These are phyloP conservation scores for Exophiala xenobiotica DNA, from an alignment of 2,329 filamentous ascomycete species.

Conservation along the genomic window DNA sequence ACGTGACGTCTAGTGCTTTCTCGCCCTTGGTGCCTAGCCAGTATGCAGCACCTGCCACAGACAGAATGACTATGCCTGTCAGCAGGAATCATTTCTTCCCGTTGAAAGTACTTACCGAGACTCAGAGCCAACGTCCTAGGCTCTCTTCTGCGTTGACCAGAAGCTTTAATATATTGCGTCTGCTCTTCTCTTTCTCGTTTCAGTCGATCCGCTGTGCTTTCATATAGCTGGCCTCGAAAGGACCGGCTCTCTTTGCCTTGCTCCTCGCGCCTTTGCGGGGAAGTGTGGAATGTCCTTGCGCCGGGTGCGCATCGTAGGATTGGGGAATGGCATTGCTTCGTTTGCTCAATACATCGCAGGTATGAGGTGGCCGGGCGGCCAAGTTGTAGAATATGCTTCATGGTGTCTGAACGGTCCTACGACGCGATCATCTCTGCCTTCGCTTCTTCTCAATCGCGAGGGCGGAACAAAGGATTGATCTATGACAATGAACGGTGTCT, in stretches of 20 bases:
- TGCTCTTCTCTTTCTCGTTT: conserved; percentile 53
- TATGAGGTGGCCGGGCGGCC: conserved; percentile 13
- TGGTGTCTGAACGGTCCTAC: background rate
- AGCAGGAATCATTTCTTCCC: conserved; percentile 16
- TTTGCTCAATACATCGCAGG: conserved; percentile 13
- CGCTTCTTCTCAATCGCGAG: too few relatives aligned
- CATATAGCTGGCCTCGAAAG: conserved; percentile 62
- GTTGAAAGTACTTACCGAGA: conserved; percentile 33
- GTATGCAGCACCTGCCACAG: conserved; percentile 55
- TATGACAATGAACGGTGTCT: background rate
- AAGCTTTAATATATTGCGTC: conserved; percentile 34
- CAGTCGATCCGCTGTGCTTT: conserved; percentile 60
- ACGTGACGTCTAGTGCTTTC: conserved; percentile 48
- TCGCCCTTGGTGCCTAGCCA: conserved; percentile 55
- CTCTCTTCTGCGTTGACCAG: conserved; percentile 4
- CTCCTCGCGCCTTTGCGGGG: conserved; percentile 7
- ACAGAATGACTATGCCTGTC: conserved; percentile 46
- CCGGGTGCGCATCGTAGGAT: conserved; percentile 1
- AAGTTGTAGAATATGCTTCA: conserved; percentile 13
- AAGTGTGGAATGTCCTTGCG: conserved; percentile 17
- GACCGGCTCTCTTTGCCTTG: conserved; percentile 14
- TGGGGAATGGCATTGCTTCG: background rate
- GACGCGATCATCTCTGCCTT: background rate
- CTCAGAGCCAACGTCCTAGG: conserved; percentile 28
- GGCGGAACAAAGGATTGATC: too few relatives aligned